phyloP scores from a whole-genome alignment of 2,329 filamentous ascomycete genomes.

The Purpureocillium takamizusanense region DNA sequence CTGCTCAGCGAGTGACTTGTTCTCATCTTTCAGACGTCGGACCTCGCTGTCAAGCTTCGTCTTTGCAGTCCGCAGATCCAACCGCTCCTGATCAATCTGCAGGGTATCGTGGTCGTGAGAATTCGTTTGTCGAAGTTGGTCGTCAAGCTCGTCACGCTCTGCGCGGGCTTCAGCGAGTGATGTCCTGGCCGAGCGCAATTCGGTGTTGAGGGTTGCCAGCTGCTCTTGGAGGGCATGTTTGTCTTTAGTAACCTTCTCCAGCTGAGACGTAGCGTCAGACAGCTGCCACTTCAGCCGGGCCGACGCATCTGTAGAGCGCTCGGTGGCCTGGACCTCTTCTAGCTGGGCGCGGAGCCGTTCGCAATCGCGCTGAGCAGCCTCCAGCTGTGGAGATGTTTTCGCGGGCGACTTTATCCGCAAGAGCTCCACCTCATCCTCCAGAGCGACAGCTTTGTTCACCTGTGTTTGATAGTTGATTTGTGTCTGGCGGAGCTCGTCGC shows the following conservation, averaged over 20 bases:
- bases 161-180: conserved; percentile 49
- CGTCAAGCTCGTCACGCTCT: conserved; percentile 59
- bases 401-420: conserved; percentile 36
- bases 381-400: conserved; percentile 6
- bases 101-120: conserved; percentile 50
- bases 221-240: conserved; percentile 57
- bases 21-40: conserved; percentile 56
- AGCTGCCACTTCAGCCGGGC: conserved; percentile 47
- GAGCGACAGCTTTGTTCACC: conserved; percentile 53
- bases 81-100: conserved; percentile 57
- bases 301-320: conserved; percentile 29
- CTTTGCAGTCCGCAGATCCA: conserved; percentile 59
- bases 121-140: conserved; percentile 45
- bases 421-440: conserved; percentile 72
- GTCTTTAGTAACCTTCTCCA: conserved; percentile 48
- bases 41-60: conserved; percentile 60
- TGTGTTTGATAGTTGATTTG: conserved; percentile 54
- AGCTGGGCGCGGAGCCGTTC: conserved; percentile 28
- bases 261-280: conserved; percentile 47
- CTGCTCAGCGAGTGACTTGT: conserved; percentile 44
- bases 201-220: conserved; percentile 47
- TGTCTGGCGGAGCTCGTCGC: conserved; percentile 61
- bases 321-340: conserved; percentile 16
- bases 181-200: conserved; percentile 50
- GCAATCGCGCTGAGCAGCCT: conserved; percentile 14